Evolutionary conservation across 495 filamentous ascomycete species (phyloP), one percentile per base, ranked within the genome.

Genomic region (Aspergillus campestris): DNA sequence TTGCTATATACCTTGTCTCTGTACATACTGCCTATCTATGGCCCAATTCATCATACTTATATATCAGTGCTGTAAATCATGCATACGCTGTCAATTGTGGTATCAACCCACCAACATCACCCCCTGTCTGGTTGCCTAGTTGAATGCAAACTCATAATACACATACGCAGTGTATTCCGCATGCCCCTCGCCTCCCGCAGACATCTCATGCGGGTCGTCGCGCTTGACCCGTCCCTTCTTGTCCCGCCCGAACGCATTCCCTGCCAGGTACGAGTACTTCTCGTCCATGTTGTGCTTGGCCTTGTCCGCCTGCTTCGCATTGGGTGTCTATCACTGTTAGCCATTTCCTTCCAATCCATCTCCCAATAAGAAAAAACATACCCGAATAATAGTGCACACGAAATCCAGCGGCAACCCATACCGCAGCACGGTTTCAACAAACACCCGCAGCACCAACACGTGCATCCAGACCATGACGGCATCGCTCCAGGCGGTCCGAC

Each of bases 111-210:
- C n/a, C n/a, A n/a, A n/a, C n/a, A n/a, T n/a, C n/a, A n/a, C n/a
- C n/a, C n/a, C n/a, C n/a, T n/a, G n/a, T n/a, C n/a, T n/a, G n/a
- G n/a, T n/a, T n/a, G n/a, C n/a, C 34, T 52, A 68, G 55, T 75
- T 72, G 60, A 94, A 83, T 59, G 89, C 84, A 61, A 96, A 89
- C 55, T 95, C 88, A 67, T 96, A 98, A 69, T 87, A 96, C 61
- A 96, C 94, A 69, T 94, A 98, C 28, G 92, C 81, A 45, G 88
- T 88, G 69, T 96, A 98, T 57, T 95, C 92, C 48, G 79, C 78
- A 37, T 79, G 81, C 2, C 73, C 71, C 49, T 86, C 82, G 31
- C 80, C 84, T 13, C 77, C 81, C 2, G 77, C 79, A 32, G 87
- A 85, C 77, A 94, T 87, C 47, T 95, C 89, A 34, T 78, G 82